These are phyloP conservation scores for Dactylellina cionopaga DNA, from an alignment of 2,329 filamentous ascomycete genomes.

Conservation along the genomic window DNA sequence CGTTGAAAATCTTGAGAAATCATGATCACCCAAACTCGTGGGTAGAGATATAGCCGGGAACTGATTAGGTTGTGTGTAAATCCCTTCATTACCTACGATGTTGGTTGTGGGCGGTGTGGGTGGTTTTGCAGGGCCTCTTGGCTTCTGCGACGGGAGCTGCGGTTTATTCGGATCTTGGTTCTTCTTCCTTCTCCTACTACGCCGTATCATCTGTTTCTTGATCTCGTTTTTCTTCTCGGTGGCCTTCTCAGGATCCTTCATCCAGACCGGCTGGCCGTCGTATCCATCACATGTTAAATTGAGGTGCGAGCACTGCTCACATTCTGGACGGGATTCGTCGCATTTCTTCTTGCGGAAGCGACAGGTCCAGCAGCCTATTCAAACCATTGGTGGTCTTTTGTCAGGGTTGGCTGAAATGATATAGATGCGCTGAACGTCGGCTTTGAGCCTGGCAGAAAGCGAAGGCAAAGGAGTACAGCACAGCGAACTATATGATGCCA, in stretches of 20 bases:
- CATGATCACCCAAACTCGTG: constrained; percentile 17
- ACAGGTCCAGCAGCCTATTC: constrained; percentile 60
- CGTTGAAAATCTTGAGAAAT: constrained; percentile 36
- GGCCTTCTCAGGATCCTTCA: constrained; percentile 54
- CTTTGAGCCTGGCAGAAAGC: not conserved
- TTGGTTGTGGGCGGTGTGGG: constrained; percentile 60
- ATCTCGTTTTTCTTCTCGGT: constrained; percentile 55
- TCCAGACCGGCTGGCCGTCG: constrained; percentile 58
- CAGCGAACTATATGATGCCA: not conserved
- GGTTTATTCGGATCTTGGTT: constrained; percentile 30
- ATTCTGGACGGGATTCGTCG: constrained; percentile 60
- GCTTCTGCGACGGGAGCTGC: constrained; percentile 58
- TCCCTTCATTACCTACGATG: constrained; percentile 40
- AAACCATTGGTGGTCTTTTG: no score
- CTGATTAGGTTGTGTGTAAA: not conserved
- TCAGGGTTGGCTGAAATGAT: no score
- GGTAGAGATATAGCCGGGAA: constrained; percentile 28
- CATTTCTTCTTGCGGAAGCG: constrained; percentile 61
- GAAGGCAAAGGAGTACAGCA: not conserved
- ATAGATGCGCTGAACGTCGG: not conserved
- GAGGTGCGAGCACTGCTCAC: constrained; percentile 59
- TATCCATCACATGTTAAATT: constrained; percentile 59
- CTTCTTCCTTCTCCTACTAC: constrained; percentile 53
- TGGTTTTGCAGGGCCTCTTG: constrained; percentile 61
- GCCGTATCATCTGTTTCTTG: constrained; percentile 55